Base-by-base conservation (phyloP, 345 rosid species). In the Crucihimalaya himalaica region DNA sequence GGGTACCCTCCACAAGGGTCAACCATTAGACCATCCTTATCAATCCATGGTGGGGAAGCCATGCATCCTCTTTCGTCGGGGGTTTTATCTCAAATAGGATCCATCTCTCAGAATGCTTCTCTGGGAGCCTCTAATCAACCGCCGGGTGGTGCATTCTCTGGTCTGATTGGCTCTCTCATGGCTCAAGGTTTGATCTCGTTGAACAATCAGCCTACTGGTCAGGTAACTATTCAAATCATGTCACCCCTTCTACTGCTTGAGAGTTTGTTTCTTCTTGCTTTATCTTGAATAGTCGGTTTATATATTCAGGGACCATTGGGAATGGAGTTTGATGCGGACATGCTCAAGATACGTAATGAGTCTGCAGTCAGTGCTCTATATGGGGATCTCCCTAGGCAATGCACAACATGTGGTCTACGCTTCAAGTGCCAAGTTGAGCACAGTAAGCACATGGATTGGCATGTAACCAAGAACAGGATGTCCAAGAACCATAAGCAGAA, bases 361-460 rank as follows among this genome's bases (percentile, higher is more conserved):
- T 86, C 93, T 79, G 89, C 93, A 69, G 78, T 92, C 75, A 84
- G 76, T 76, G 87, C 92, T 55, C 61, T 96, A 31, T 90, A 96
- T 82, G 86, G 80, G 63, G 91, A 90, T 79, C 96, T 96, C 62
- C 97, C 98, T 32, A 88, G 99, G 78, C 98, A 96, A 80, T 96
- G 99, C 80, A 89, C 93, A 39, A 88, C 98, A 31, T 96, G 99
- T 78, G 99, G 99, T 79, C 85, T 88, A 60, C 90, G 99, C 19
- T 96, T 96, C 68, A 90, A 86, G 83, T 81, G 80, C 74, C 99
- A 96, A 83, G 98, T 92, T 75, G 96, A 90, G 70, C 99, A 96
- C 75, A 90, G 99, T 63, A 85, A 81, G 72, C 99, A 96, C 78
- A 96, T 96, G 99, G 99, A 96, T 83, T 96, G 99, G 99, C 98